A percentile compares a stretch with the other conserved stretches of the same genome.
These are phyloP conservation scores for Phytophthora agathidicida DNA, from an alignment of 352 stramenopile genomes.

Conservation along the genomic window DNA sequence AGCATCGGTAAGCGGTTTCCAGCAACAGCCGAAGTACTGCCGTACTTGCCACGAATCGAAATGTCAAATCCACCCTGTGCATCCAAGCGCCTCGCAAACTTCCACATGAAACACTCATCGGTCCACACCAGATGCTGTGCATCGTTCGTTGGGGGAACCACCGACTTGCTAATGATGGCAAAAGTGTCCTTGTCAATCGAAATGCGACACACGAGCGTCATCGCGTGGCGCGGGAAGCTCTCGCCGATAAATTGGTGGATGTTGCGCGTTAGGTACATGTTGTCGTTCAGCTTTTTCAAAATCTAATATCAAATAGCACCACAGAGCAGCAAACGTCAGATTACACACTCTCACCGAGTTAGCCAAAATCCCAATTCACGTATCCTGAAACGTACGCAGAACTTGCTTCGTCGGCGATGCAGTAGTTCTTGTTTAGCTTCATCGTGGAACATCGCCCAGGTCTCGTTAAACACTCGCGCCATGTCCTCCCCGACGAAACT, in stretches of 20 bases:
- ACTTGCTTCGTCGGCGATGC: conserved; percentile 79
- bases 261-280: conserved; percentile 86
- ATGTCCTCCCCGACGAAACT: conserved; percentile 74
- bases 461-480: conserved; percentile 79
- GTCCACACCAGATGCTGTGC: conserved; percentile 89
- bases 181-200: conserved; percentile 86
- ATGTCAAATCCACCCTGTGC: conserved; percentile 71
- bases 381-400: conserved; percentile 63
- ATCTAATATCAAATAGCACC: conserved; percentile 46
- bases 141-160: conserved; percentile 79
- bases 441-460: conserved; percentile 78
- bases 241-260: conserved; percentile 90
- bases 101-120: conserved; percentile 88
- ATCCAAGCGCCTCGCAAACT: conserved; percentile 65
- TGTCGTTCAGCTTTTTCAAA: conserved; percentile 85
- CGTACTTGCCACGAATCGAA: conserved; percentile 81
- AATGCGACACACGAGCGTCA: conserved; percentile 83
- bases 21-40: conserved; percentile 80
- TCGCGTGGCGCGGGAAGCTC: conserved; percentile 84
- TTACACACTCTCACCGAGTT: neutral
- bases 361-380: neutral
- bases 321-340: conserved; percentile 7
- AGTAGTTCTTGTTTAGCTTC: conserved; percentile 75
- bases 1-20: conserved; percentile 86
- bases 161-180: conserved; percentile 83